Conservation (phyloP, 2,329 filamentous ascomycete genomes). For the Cordyceps farinosa region DNA sequence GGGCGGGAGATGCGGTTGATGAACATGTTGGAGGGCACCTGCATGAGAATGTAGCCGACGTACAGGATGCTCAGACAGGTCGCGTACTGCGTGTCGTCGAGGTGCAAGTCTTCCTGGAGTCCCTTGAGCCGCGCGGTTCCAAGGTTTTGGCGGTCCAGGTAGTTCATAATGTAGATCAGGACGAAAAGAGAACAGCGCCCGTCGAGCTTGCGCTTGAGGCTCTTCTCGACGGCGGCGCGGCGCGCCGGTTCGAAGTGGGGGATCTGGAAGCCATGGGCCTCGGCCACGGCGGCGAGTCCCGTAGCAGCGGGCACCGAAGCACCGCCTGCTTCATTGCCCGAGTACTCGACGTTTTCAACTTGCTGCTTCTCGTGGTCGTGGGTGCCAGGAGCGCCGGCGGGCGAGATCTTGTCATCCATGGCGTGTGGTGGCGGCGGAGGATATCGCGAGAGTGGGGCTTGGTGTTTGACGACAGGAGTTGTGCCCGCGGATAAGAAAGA, state of each 20-base stretch:
- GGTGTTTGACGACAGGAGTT: neutral
- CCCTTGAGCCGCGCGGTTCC: slow-evolving; percentile 63
- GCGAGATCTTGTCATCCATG: slow-evolving; percentile 18
- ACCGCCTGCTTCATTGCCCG: neutral
- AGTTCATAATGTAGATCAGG: slow-evolving; percentile 73
- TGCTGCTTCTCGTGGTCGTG: slow-evolving; percentile 11
- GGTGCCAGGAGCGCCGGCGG: neutral
- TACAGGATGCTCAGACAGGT: slow-evolving; percentile 63
- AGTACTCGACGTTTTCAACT: slow-evolving; percentile 14
- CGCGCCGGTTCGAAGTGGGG: slow-evolving; percentile 41
- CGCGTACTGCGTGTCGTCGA: slow-evolving; percentile 58
- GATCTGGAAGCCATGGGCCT: slow-evolving; percentile 4
- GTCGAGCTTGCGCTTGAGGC: slow-evolving; percentile 68
- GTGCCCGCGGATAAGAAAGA: neutral
- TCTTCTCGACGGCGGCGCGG: slow-evolving; percentile 57
- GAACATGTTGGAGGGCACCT: slow-evolving; percentile 56
- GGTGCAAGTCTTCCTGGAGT: slow-evolving; percentile 56
- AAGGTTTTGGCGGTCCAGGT: slow-evolving; percentile 66
- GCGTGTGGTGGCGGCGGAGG: neutral
- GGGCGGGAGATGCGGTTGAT: slow-evolving; percentile 52
- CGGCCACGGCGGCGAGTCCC: slow-evolving; percentile 2
- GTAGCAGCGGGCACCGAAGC: neutral
- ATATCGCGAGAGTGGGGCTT: neutral
- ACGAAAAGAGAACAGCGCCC: slow-evolving; percentile 64
- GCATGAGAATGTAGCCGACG: slow-evolving; percentile 63